phyloP scores from a whole-genome alignment of 1,139 yeast species.

The Pichia sp. region DNA sequence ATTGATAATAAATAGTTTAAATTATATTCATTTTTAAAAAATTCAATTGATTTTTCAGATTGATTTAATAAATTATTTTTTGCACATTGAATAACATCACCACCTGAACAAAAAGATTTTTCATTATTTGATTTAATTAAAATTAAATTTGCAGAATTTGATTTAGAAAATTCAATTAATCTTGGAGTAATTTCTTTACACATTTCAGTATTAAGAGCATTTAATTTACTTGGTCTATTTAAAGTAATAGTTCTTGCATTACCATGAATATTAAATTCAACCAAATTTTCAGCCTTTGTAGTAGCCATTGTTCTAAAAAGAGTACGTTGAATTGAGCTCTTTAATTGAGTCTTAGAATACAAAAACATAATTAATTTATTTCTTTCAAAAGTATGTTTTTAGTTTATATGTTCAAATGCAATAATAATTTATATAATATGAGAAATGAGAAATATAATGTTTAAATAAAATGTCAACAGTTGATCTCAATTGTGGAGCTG shows the following conservation, averaged over 20 bases:
- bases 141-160: conserved; percentile 56
- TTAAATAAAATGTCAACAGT: too few relatives aligned
- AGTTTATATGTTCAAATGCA: too few relatives aligned
- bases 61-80: conserved; percentile 43
- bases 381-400: too few relatives aligned
- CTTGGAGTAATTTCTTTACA: conserved; percentile 68
- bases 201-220: conserved; percentile 80
- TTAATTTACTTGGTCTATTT: conserved; percentile 77
- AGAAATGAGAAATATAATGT: too few relatives aligned
- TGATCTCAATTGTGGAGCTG: too few relatives aligned
- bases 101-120: conserved; percentile 79
- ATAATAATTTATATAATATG: too few relatives aligned
- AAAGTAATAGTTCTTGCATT: conserved; percentile 70
- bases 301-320: conserved; percentile 22
- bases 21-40: conserved; percentile 76
- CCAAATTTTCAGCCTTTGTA: conserved; percentile 32
- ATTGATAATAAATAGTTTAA: conserved; percentile 75
- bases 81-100: conserved; percentile 82
- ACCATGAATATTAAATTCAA: conserved; percentile 54
- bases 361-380: conserved; percentile 4
- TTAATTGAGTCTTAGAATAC: neutral
- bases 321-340: neutral
- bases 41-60: conserved; percentile 50
- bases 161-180: conserved; percentile 67
- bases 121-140: conserved; percentile 64